Evolutionary conservation across 1,284 basidiomycete genomes (phyloP), one percentile per base, ranked within the genome.

Genomic region (Dichomitus squalens): DNA sequence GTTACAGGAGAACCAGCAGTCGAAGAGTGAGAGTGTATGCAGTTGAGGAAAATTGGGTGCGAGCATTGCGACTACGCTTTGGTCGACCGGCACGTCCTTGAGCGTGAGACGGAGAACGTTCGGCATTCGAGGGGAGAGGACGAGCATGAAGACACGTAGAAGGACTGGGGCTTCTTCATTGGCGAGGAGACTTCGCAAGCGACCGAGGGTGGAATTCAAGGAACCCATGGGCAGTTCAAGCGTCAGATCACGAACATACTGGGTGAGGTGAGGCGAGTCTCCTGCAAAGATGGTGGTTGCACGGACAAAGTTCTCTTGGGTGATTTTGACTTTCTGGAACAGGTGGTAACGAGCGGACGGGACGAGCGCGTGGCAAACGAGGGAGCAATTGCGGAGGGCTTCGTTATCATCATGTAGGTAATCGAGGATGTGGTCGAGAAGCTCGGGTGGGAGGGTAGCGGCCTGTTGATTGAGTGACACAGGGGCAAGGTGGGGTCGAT

Each of bases 391-490:
- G n/a, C 53, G 51, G 8, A 70, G 62, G 6, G 66, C 52, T 12
- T 63, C 16, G 14, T 29, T 35, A 49, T 69, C 68, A 41, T 66
- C 54, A 52, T 66, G 61, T 6, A 69, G 60, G 52, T 66, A 58
- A 58, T 70, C 69, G 38, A 70, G 55, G 41, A 67, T 64, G 34
- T 68, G 60, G 51, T 70, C 69, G 16, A 69, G 20, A 38, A 70
- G 61, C 55, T 70, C 69, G 5, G 66, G 58, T 4, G 69, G 69
- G 4, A 64, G 40, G 11, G 31, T 8, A 16, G 18, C 20, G 12
- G 29, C n/a, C 11, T 47, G 44, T 6, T 33, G 29, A 11, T 12
- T 21, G 29, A 5, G 6, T 11, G 29, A 11, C 11, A 29, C 18
- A 47, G 27, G n/a, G 4, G 29, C 14, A 7, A 27, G 44, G 1